Percentiles rank a stretch among this genome's conserved stretches.
These are phyloP conservation scores for Metarhizium brunneum DNA, from an alignment of 2,329 filamentous ascomycete genomes.

Conservation along the genomic window DNA sequence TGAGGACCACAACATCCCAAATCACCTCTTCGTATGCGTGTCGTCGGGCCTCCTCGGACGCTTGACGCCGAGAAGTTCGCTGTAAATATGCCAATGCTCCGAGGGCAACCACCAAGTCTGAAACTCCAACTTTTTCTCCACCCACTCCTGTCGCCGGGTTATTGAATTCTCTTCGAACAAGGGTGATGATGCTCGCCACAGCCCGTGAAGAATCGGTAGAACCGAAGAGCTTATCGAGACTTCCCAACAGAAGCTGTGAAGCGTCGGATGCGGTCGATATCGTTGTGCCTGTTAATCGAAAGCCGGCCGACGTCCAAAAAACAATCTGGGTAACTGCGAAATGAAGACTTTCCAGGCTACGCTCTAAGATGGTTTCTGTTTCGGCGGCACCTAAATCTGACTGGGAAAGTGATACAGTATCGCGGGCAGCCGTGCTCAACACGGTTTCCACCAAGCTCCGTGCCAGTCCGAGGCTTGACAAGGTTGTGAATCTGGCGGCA, in stretches of 20 bases:
- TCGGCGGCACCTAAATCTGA: slow-evolving; percentile 40
- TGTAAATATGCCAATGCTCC: slow-evolving; percentile 55
- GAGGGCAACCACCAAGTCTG: slow-evolving; percentile 52
- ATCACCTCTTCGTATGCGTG: slow-evolving; percentile 46
- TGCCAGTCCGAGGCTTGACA: slow-evolving; percentile 48
- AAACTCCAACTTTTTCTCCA: slow-evolving; percentile 50
- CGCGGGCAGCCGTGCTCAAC: slow-evolving; percentile 41
- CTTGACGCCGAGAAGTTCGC: slow-evolving; percentile 41
- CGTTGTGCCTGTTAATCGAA: slow-evolving; percentile 47
- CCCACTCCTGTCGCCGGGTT: slow-evolving; percentile 50
- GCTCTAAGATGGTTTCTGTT: slow-evolving; percentile 47
- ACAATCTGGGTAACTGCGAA: slow-evolving; percentile 48
- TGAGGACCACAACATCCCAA: slow-evolving; percentile 58
- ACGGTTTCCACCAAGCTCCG: slow-evolving; percentile 46
- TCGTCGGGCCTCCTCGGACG: slow-evolving; percentile 38
- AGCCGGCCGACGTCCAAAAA: slow-evolving; percentile 53
- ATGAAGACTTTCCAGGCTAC: slow-evolving; percentile 47
- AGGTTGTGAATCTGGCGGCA: slow-evolving; percentile 44
- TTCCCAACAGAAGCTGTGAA: slow-evolving; percentile 47
- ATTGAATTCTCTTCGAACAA: slow-evolving; percentile 55
- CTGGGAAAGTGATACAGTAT: slow-evolving; percentile 33
- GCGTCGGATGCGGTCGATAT: slow-evolving; percentile 45
- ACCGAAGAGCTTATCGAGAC: slow-evolving; percentile 55
- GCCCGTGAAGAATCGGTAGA: slow-evolving; percentile 61
- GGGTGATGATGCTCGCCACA: slow-evolving; percentile 55